Conservation (phyloP, 495 filamentous ascomycete species). For the Geoglossum glabrum region DNA sequence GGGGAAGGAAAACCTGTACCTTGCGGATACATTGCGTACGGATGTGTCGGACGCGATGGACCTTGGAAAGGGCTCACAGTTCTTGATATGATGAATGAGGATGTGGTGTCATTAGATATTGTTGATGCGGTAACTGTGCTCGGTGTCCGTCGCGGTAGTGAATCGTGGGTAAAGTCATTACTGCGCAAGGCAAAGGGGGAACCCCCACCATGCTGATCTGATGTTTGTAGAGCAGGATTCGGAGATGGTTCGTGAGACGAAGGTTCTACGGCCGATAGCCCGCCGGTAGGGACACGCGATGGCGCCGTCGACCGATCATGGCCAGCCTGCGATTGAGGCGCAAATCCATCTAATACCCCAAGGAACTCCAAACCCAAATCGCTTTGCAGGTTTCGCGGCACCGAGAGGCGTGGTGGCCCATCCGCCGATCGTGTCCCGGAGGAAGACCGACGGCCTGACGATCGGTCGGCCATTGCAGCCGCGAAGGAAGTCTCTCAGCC, state of each 20-base stretch:
- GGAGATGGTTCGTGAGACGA: conserved; percentile 7
- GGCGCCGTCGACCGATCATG: neutral
- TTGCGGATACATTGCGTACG: conserved; percentile 72
- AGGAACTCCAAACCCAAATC: conserved; percentile 22
- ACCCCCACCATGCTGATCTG: conserved; percentile 12
- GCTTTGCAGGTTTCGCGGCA: neutral
- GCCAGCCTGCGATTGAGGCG: neutral
- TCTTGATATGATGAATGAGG: neutral
- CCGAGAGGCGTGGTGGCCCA: neutral
- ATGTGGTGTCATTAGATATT: neutral
- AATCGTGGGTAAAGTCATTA: conserved; percentile 19
- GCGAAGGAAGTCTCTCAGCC: neutral
- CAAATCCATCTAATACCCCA: conserved; percentile 22
- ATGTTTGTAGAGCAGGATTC: conserved; percentile 18
- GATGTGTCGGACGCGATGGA: conserved; percentile 56
- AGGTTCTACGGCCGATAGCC: conserved; percentile 18
- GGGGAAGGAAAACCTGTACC: conserved; percentile 39
- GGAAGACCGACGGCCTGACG: neutral
- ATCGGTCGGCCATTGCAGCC: neutral
- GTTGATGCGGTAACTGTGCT: conserved; percentile 14
- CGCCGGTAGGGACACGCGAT: neutral
- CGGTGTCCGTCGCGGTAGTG: conserved; percentile 7
- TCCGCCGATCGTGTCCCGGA: neutral
- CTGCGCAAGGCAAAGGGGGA: conserved; percentile 21
- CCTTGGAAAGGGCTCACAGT: conserved; percentile 39